Evolutionary conservation across 2,329 filamentous ascomycete species (phyloP).

Genomic region (Fusarium euwallaceae): DNA sequence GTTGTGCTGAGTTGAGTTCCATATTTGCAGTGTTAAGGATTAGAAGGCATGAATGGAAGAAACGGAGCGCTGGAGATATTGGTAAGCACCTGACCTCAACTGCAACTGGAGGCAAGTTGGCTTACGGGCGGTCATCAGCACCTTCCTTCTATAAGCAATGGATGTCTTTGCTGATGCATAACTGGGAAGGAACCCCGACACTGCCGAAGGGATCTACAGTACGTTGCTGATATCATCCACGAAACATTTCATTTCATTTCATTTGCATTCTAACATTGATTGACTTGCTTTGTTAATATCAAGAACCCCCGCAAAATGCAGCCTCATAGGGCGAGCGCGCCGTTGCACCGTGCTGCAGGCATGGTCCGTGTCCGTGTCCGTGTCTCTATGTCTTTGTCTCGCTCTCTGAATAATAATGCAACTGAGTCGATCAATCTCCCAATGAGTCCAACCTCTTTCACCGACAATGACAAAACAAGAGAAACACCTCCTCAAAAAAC

Average conservation of each 20-base stretch:
- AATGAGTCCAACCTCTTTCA: neutral
- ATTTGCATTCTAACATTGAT: neutral
- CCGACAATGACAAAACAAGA: neutral
- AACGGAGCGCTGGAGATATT: neutral
- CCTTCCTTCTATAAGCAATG: neutral
- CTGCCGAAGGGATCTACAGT: neutral
- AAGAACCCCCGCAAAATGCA: slow-evolving; percentile 13
- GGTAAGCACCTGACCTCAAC: neutral
- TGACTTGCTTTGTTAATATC: neutral
- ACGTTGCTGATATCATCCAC: neutral
- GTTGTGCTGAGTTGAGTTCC: neutral
- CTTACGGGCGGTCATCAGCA: neutral
- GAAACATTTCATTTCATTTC: neutral
- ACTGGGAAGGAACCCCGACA: neutral
- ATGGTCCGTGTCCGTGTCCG: slow-evolving; percentile 11
- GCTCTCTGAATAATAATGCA: neutral
- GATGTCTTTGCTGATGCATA: neutral
- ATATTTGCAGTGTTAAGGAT: neutral
- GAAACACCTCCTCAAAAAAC: neutral
- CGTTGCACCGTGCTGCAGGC: slow-evolving; percentile 11
- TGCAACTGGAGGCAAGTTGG: neutral
- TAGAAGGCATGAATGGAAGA: neutral
- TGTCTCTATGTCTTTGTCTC: neutral
- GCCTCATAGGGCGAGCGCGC: slow-evolving; percentile 25
- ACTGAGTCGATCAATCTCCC: neutral